Percentiles rank a stretch among this genome's conserved stretches.
Evolutionary conservation across 2,329 filamentous ascomycete genomes (phyloP).

Genomic region (Clarireedia sp.): DNA sequence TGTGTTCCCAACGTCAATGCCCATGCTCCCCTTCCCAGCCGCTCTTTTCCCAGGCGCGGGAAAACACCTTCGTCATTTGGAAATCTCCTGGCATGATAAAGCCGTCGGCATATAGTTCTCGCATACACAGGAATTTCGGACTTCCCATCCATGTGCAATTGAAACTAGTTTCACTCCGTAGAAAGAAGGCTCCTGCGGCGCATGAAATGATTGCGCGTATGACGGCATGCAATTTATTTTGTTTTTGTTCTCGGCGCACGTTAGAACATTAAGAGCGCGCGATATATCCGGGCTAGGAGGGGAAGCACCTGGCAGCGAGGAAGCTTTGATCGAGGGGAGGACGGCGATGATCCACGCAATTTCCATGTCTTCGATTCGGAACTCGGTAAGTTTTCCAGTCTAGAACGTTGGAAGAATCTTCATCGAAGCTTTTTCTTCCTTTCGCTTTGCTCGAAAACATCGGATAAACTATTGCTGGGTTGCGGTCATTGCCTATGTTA

Average conservation of each 20-base stretch:
- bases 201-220: constrained; percentile 20
- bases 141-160: no score
- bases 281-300: no score
- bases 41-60: background rate
- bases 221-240: constrained; percentile 13
- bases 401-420: background rate
- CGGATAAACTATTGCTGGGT: background rate
- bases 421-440: background rate
- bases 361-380: background rate
- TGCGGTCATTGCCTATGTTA: background rate
- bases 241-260: background rate
- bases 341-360: background rate
- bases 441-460: background rate
- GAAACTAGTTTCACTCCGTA: no score
- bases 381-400: background rate
- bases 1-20: no score
- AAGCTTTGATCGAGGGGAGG: background rate
- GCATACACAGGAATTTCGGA: no score
- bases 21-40: background rate
- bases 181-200: constrained; percentile 1
- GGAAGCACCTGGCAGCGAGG: no score
- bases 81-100: no score
- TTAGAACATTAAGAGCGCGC: background rate
- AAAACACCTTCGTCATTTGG: no score
- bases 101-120: no score